Conservation (phyloP, 352 stramenopile genomes). For the Globisporangium paddicum region DNA sequence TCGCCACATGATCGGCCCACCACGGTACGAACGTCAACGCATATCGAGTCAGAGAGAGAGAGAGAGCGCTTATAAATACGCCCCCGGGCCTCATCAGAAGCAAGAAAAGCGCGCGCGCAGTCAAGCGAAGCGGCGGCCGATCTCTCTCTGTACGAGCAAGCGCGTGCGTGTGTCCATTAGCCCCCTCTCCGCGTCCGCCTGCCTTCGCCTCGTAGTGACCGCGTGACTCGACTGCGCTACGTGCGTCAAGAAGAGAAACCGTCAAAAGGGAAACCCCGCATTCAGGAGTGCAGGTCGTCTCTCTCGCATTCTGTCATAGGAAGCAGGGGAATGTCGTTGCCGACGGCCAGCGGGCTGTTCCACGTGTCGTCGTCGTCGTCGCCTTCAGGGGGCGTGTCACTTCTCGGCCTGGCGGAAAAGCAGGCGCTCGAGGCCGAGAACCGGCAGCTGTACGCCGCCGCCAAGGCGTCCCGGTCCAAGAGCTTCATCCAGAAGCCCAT, state of each 20-base stretch:
- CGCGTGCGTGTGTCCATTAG: too few species aligned
- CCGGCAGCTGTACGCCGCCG: constrained; percentile 13
- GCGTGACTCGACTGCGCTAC: background rate
- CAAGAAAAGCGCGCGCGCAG: constrained; percentile 1
- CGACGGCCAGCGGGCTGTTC: constrained; percentile 20
- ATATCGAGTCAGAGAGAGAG: constrained; percentile 3
- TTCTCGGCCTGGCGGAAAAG: constrained; percentile 23
- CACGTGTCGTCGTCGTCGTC: constrained; percentile 22
- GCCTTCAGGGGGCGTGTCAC: constrained; percentile 16
- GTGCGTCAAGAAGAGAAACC: background rate
- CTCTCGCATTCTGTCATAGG: too few species aligned
- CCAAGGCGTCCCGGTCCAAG: constrained; percentile 13
- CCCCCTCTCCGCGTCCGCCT: background rate
- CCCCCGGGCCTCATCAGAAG: background rate
- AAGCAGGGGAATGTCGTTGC: constrained; percentile 9
- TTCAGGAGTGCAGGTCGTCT: background rate
- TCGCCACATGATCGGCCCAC: background rate
- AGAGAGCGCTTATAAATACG: constrained; percentile 2
- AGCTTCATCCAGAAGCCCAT: constrained; percentile 18
- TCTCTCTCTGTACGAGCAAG: background rate
- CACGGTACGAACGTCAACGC: background rate
- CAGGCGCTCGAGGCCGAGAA: constrained; percentile 23
- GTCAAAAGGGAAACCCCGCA: background rate
- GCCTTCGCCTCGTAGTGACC: background rate
- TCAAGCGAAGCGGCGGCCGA: background rate